Conservation (phyloP, 352 stramenopile genomes). For the Pythium coloratum region DNA sequence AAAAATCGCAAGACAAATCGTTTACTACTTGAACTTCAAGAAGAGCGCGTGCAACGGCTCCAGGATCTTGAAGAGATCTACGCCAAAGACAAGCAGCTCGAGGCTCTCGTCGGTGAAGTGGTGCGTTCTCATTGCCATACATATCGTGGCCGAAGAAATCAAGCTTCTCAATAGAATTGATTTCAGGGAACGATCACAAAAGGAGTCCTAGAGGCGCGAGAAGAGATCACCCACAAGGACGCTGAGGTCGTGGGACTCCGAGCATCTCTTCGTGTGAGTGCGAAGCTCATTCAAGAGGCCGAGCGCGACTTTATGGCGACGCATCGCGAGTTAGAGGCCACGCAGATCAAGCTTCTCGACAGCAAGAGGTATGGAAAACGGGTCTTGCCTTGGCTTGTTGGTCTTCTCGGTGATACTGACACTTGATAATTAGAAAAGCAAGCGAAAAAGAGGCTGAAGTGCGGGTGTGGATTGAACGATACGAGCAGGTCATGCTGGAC, state of each 20-base stretch:
- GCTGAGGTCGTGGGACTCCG: slow-evolving; percentile 65
- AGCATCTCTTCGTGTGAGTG: slow-evolving; percentile 59
- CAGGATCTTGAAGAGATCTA: slow-evolving; percentile 84
- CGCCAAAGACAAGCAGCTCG: slow-evolving; percentile 72
- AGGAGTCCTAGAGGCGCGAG: slow-evolving; percentile 44
- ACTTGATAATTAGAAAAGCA: slow-evolving; percentile 33
- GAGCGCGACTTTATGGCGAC: slow-evolving; percentile 74
- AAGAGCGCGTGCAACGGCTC: slow-evolving; percentile 75
- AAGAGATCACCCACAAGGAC: slow-evolving; percentile 70
- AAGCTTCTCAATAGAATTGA: background rate
- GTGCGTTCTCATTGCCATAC: slow-evolving; percentile 23
- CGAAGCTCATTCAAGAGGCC: slow-evolving; percentile 74
- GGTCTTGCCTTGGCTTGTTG: background rate
- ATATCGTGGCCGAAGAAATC: no score
- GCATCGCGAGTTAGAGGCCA: slow-evolving; percentile 63
- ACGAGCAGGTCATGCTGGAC: slow-evolving; percentile 86
- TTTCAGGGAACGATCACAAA: slow-evolving; percentile 42
- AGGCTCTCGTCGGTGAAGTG: slow-evolving; percentile 57
- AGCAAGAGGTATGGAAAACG: slow-evolving; percentile 49
- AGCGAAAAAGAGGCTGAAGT: slow-evolving; percentile 56
- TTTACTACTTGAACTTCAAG: slow-evolving; percentile 64
- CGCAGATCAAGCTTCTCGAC: slow-evolving; percentile 65
- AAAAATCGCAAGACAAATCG: slow-evolving; percentile 72
- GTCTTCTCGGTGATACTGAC: background rate
- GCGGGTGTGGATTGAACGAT: slow-evolving; percentile 71